Base-by-base conservation (phyloP, 441 rosid species). In the Syzygium syzygioides region DNA sequence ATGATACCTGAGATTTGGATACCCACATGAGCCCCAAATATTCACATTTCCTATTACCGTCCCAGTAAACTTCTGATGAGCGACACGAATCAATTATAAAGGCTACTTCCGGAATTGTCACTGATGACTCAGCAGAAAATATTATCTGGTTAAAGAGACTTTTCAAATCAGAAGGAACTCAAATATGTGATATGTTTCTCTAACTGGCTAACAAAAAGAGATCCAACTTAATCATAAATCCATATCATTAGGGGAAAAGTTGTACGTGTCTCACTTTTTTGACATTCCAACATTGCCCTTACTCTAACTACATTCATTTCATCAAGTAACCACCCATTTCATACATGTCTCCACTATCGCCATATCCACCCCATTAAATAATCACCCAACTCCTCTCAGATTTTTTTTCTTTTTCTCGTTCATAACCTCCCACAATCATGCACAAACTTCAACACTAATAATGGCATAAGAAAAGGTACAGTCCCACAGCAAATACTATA, bases 121-220 rank as follows among this genome's bases (percentile, higher is more conserved):
- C 98, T 60, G 99, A 96, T 87, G 99, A 97, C 91, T 96, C 99
- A 14, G 99, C 99, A 59, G 99, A 98, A 92, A 97, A 89, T 90
- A 97, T 97, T 64, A 97, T 98, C 99, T 96, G 93, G 86, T 53
- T 90, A 87, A 90, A 88, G 55, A 86, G 34, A 89, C 12, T 30
- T 89, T 50, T 56, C 45, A 87, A 59, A 62, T 68, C 85, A 56
- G 68, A 14, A 62, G 68, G 68, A 15, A 28, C 34, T 62, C 68
- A 62, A 62, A 62, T 62, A 62, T 62, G 68, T 6, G 34, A 28
- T 62, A 62, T 62, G 34, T 62, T n/a, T 62, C 68, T 62, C 34
- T 62, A 62, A 62, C 68, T 62, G 68, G 19, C 34, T n/a, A 62
- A 28, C n/a, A 2, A 62, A 62, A 62, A n/a, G 68, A 62, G 4